Percentiles rank a stretch among this genome's conserved stretches.
phyloP scores from a whole-genome alignment of 1,284 basidiomycete genomes.

The Moniliophthora roreri region DNA sequence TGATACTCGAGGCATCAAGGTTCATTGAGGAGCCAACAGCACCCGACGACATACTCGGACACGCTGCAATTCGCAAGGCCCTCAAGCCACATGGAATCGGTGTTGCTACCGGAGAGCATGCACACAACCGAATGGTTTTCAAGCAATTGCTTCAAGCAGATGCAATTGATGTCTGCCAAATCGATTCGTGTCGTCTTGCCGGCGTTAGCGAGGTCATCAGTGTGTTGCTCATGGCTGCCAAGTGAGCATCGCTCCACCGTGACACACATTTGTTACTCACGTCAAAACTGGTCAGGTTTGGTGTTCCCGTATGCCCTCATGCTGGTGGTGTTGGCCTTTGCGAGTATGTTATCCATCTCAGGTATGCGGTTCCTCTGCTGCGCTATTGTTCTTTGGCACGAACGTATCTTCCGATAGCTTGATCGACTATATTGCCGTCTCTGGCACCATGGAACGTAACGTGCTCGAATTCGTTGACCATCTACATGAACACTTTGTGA shows the following conservation, averaged over 20 bases:
- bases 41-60: conserved; percentile 87
- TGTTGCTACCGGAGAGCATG: conserved; percentile 95
- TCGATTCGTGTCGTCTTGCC: conserved; percentile 91
- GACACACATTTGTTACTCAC: neutral
- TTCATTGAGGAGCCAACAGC: conserved; percentile 97
- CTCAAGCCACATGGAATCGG: conserved; percentile 85
- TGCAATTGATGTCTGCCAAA: conserved; percentile 94
- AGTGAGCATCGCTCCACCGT: conserved; percentile 57
- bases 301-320: conserved; percentile 89
- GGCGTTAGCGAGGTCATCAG: conserved; percentile 93
- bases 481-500: conserved; percentile 90
- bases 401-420: conserved; percentile 39
- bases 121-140: conserved; percentile 96
- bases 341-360: conserved; percentile 88
- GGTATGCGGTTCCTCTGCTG: conserved; percentile 41
- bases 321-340: conserved; percentile 95
- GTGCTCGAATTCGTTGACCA: conserved; percentile 91
- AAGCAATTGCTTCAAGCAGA: conserved; percentile 94
- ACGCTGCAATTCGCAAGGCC: conserved; percentile 78
- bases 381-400: neutral
- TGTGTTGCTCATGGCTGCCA: conserved; percentile 93
- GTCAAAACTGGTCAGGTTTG: conserved; percentile 50
- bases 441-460: conserved; percentile 90
- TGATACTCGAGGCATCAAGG: conserved; percentile 37
- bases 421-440: conserved; percentile 92